Evolutionary conservation across 2,329 filamentous ascomycete genomes (phyloP), one percentile per base, ranked within the genome.

Genomic region (Dactylellina cionopaga): DNA sequence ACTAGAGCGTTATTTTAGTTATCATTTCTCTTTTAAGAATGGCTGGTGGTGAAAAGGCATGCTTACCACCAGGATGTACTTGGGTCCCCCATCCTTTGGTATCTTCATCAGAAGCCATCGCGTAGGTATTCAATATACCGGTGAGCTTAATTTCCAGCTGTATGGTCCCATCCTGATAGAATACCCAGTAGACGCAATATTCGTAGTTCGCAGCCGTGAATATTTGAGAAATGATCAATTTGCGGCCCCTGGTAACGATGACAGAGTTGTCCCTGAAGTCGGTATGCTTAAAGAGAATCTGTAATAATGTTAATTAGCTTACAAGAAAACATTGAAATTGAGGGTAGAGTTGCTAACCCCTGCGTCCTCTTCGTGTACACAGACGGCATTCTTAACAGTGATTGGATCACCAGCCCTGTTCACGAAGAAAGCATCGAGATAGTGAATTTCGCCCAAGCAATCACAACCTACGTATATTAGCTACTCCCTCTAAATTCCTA

Each of bases 171-270:
- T 96, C 93, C 80, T 95, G 92, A 80, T 94, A 91, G 82, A 96
- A 92, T 76, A 92, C 89, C 92, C 92, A 96, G 83, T 94, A 89
- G 5, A 88, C 85, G 78, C 89, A 90, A 81, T 97, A 97, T 80
- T 97, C 93, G 81, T 97, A 97, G 83, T 97, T 97, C 24, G 93
- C 93, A 0, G 93, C 93, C 0, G 93, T 97, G 82, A 97, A 96
- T 78, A 96, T 90, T 76, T 96, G 92, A 75, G 92, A 92, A 75
- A 97, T 85, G 78, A 96, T 85, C 66, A 97, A 86, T 79, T 95
- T 96, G 59, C 92, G 88, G 1, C 89, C 92, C 24, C 93, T 89
- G 0, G 92, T 96, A 3, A 96, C 91, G 7, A 95, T 92, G 60
- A 89, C 87, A 0, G 91, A 94, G 43, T 95, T 90, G 78, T 97